phyloP scores from a whole-genome alignment of 2,329 filamentous ascomycete species.

The Stromatinia cepivora region DNA sequence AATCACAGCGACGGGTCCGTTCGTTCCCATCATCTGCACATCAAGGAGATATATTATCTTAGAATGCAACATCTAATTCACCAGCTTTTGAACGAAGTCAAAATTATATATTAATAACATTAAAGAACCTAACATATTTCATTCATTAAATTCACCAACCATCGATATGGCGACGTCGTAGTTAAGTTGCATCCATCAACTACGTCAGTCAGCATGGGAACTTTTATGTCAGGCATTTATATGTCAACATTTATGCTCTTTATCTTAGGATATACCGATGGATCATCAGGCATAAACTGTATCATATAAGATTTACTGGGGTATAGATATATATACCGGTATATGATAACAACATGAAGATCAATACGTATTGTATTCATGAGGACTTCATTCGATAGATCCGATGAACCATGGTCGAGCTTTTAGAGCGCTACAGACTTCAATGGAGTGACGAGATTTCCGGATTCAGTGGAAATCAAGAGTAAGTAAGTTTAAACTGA shows the following conservation, averaged over 20 bases:
- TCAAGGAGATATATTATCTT: background rate
- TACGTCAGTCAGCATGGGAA: slow-evolving; percentile 10
- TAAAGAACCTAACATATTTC: background rate
- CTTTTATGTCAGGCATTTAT: background rate
- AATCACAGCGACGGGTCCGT: background rate
- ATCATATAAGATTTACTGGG: slow-evolving; percentile 1
- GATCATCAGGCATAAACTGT: slow-evolving; percentile 21
- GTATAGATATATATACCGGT: background rate
- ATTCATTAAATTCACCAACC: background rate
- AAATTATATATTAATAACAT: background rate
- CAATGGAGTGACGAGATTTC: background rate
- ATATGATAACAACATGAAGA: background rate
- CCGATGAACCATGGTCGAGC: background rate
- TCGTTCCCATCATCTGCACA: background rate
- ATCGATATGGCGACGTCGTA: background rate
- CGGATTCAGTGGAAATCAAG: background rate
- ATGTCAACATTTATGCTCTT: slow-evolving; percentile 13
- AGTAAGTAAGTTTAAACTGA: background rate
- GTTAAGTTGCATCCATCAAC: background rate
- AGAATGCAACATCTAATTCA: background rate
- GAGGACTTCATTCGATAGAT: background rate
- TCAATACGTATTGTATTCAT: slow-evolving; percentile 1
- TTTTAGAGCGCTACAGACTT: background rate
- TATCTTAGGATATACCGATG: slow-evolving; percentile 1
- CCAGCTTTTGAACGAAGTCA: background rate